Evolutionary conservation across 2,329 filamentous ascomycete genomes (phyloP).

Genomic region (Fusarium musae): DNA sequence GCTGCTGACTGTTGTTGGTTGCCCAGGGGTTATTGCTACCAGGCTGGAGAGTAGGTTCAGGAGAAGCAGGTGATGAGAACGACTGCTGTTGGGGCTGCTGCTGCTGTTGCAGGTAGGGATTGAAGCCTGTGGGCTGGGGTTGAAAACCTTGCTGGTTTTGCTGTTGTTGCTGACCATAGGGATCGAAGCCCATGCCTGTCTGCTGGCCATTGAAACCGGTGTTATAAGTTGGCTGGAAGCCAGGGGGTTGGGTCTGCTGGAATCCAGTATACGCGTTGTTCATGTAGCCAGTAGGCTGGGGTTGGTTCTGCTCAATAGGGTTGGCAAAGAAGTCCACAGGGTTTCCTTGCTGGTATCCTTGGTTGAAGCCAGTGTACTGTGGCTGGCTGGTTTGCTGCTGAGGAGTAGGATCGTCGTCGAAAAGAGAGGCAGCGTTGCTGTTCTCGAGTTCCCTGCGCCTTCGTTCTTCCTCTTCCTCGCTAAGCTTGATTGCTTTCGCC

Average conservation of each 20-base stretch:
- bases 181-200: slow-evolving; percentile 74
- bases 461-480: slow-evolving; percentile 92
- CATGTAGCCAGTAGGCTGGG: slow-evolving; percentile 82
- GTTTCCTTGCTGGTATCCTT: slow-evolving; percentile 96
- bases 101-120: slow-evolving; percentile 58
- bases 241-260: slow-evolving; percentile 59
- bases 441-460: slow-evolving; percentile 88
- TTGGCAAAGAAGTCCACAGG: slow-evolving; percentile 98
- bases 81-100: slow-evolving; percentile 54
- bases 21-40: slow-evolving; percentile 98
- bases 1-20: slow-evolving; percentile 66
- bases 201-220: slow-evolving; percentile 74
- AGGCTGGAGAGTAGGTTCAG: slow-evolving; percentile 74
- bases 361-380: slow-evolving; percentile 90
- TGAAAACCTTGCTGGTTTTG: slow-evolving; percentile 57
- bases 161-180: slow-evolving; percentile 64
- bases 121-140: slow-evolving; percentile 64
- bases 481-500: slow-evolving; percentile 93
- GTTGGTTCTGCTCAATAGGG: slow-evolving; percentile 80
- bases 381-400: slow-evolving; percentile 69
- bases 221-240: slow-evolving; percentile 68
- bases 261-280: slow-evolving; percentile 66
- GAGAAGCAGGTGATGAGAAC: slow-evolving; percentile 55
- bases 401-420: slow-evolving; percentile 76
- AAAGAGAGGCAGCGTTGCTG: slow-evolving; percentile 85